Evolutionary conservation across 2,329 filamentous ascomycete species (phyloP).

Genomic region (Penicillium vulpinum): DNA sequence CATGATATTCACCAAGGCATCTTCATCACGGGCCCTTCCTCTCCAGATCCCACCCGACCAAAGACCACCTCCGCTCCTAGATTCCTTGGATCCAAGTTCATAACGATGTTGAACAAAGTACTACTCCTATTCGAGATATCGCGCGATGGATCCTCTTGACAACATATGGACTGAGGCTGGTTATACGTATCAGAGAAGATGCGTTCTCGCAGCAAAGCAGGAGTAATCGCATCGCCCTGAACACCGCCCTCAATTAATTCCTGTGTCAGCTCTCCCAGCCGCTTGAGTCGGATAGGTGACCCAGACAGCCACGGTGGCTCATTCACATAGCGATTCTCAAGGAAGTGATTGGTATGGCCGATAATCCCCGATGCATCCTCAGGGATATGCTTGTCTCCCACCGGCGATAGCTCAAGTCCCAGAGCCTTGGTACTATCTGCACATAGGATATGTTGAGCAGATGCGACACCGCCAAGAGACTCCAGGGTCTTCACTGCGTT

Average conservation of each 20-base stretch:
- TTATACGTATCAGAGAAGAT: constrained; percentile 42
- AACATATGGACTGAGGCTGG: constrained; percentile 39
- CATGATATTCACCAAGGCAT: constrained; percentile 27
- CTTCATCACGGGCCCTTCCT: constrained; percentile 27
- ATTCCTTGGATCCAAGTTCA: constrained; percentile 29
- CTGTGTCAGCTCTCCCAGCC: constrained; percentile 26
- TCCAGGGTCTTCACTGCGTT: constrained; percentile 51
- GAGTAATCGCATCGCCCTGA: constrained; percentile 22
- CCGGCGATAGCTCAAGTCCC: constrained; percentile 32
- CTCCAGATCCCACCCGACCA: constrained; percentile 30
- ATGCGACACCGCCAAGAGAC: constrained; percentile 53
- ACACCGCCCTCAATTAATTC: constrained; percentile 25
- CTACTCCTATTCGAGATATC: constrained; percentile 32
- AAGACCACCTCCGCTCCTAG: constrained; percentile 37
- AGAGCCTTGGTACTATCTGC: constrained; percentile 45
- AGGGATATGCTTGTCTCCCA: constrained; percentile 36
- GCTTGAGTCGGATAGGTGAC: constrained; percentile 34
- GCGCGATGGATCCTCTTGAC: constrained; percentile 29
- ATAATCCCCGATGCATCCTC: constrained; percentile 37
- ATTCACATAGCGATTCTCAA: constrained; percentile 35
- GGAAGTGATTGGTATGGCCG: constrained; percentile 50
- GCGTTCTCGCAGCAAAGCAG: constrained; percentile 27
- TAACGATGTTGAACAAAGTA: constrained; percentile 42
- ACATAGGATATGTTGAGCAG: constrained; percentile 57
- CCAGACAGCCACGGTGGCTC: constrained; percentile 36